Evolutionary conservation across 1,284 basidiomycete species (phyloP), one percentile per base, ranked within the genome.

Genomic region (Salmacisia buchloeana): DNA sequence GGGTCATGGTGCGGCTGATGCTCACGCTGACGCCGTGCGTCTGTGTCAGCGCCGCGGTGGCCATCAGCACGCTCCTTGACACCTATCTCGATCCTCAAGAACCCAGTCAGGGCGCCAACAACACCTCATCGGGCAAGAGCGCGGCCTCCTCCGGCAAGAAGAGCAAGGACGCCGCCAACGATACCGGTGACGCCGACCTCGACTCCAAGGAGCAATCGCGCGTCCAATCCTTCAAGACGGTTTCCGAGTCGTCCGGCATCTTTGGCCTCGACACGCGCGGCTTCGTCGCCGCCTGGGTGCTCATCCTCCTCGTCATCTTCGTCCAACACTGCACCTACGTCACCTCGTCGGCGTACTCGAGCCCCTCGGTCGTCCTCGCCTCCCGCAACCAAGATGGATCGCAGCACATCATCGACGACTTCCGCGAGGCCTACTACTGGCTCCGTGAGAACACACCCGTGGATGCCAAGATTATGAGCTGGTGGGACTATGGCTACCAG

Each of bases 401-500:
- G 63, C 89, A 91, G 77, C 88, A 93, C 80, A 92, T 98, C 76
- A 98, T 99, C 77, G 96, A 99, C 81, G 96, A 99, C 82, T 99
- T 97, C 87, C 86, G 96, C 66, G 96, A 98, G 83, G 96, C 96
- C n/a, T 98, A 99, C 77, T 97, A 98, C 81, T 99, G 96, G 96
- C 83, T 99, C 60, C 85, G 94, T 63, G 90, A 94, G 82, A 99
- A 98, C 83, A 99, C 96, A 1, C 29, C 88, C 2, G 83, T 91
- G 80, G 89, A 92, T 70, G 88, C 92, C 13, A 94, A 97, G 52
- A 88, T 98, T 39, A 94, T 96, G 92, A 92, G 90, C 70, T 99
- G 96, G 96, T 98, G 96, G 96, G 96, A 99, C 82, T 99, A 98
- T 76, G 96, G 96, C 23, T 98, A 98, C 81, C 94, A 98, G 82